phyloP scores from a whole-genome alignment of 2,329 filamentous ascomycete species.

The Fusarium sp. region DNA sequence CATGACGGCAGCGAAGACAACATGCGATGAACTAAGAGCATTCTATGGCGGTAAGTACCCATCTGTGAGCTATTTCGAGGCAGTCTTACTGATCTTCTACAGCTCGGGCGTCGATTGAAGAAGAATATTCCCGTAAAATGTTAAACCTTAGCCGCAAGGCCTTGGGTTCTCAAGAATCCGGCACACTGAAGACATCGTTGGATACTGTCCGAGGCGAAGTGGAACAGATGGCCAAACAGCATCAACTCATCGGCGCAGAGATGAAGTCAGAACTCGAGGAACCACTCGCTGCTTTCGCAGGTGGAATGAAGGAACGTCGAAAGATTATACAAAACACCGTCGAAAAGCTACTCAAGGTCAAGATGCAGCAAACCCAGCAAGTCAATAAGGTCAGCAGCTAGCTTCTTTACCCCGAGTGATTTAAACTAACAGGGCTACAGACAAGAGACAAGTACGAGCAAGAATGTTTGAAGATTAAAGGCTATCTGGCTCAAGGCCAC shows the following conservation, averaged over 20 bases:
- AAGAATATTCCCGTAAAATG: conserved; percentile 93
- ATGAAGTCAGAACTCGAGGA: conserved; percentile 98
- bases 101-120: conserved; percentile 94
- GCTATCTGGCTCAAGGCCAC: conserved; percentile 96
- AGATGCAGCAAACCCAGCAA: conserved; percentile 87
- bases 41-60: conserved; percentile 81
- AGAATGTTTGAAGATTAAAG: conserved; percentile 98
- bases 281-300: conserved; percentile 88
- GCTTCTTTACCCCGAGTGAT: not conserved
- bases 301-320: conserved; percentile 93
- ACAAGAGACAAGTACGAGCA: conserved; percentile 95
- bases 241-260: conserved; percentile 88
- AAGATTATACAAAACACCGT: conserved; percentile 97
- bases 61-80: not conserved
- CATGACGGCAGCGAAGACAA: conserved; percentile 94
- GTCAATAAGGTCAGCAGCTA: conserved; percentile 83
- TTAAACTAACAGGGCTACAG: conserved; percentile 57
- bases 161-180: conserved; percentile 87
- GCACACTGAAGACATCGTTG: conserved; percentile 84
- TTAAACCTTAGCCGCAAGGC: conserved; percentile 87
- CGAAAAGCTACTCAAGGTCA: conserved; percentile 92
- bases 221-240: conserved; percentile 93
- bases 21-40: conserved; percentile 89
- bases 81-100: not conserved
- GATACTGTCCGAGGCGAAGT: conserved; percentile 91